Conservation (phyloP, 768 basidiomycete species). For the Naganishia randhawae region DNA sequence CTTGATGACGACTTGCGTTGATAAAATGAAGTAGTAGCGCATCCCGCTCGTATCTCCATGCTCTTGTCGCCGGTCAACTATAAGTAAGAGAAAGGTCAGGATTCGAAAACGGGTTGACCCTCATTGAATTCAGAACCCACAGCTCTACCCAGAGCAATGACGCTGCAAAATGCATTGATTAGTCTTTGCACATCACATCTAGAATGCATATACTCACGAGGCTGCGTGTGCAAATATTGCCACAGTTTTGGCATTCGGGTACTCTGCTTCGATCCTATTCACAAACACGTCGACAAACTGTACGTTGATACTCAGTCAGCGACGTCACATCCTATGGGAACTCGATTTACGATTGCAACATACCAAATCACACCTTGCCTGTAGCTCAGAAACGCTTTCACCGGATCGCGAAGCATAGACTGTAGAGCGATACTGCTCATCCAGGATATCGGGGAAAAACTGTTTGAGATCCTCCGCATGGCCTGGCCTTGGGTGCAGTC, state of each 20-base stretch:
- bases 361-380: conserved; percentile 30
- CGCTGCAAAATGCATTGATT: conserved; percentile 18
- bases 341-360: neutral
- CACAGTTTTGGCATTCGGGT: conserved; percentile 40
- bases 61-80: conserved; percentile 46
- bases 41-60: conserved; percentile 45
- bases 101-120: neutral
- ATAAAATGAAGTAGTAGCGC: conserved; percentile 44
- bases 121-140: neutral
- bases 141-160: conserved; percentile 48
- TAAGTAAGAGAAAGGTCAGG: neutral
- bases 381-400: conserved; percentile 43
- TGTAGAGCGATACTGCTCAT: conserved; percentile 40
- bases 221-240: conserved; percentile 50
- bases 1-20: conserved; percentile 30
- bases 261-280: conserved; percentile 37
- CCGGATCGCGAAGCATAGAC: conserved; percentile 46
- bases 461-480: conserved; percentile 29
- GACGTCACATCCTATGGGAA: neutral
- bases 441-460: conserved; percentile 39
- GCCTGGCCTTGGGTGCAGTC: conserved; percentile 48
- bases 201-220: conserved; percentile 19
- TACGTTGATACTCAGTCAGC: neutral
- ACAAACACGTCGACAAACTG: conserved; percentile 43
- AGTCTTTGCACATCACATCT: neutral